Percentiles rank a stretch among this genome's conserved stretches.
Evolutionary conservation across 2,329 filamentous ascomycete genomes (phyloP).

Genomic region (Ophiostoma piceae): DNA sequence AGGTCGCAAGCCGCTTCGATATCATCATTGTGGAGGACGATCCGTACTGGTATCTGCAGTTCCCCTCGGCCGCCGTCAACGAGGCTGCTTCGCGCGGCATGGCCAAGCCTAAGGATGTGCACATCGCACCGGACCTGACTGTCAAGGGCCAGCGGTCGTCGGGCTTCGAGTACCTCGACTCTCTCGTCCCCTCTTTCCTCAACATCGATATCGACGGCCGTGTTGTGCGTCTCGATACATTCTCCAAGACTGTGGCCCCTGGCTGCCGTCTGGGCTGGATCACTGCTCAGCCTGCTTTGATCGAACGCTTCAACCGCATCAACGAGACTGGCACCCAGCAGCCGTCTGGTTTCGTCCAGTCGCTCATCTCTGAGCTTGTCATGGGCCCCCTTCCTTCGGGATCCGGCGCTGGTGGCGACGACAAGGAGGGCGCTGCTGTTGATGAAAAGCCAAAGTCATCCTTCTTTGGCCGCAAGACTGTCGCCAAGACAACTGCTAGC

Average conservation of each 20-base stretch:
- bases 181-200: conserved; percentile 75
- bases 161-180: conserved; percentile 75
- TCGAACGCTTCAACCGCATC: conserved; percentile 64
- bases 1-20: conserved; percentile 75
- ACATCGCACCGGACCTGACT: conserved; percentile 18
- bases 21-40: conserved; percentile 91
- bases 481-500: conserved; percentile 25
- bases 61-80: conserved; percentile 58
- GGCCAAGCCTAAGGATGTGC: conserved; percentile 31
- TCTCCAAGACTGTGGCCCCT: conserved; percentile 87
- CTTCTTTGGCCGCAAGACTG: conserved; percentile 5
- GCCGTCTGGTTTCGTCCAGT: conserved; percentile 84
- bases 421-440: neutral
- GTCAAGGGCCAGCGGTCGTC: conserved; percentile 39
- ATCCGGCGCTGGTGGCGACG: conserved; percentile 6
- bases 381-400: conserved; percentile 60
- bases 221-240: conserved; percentile 85
- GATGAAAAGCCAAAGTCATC: conserved; percentile 28
- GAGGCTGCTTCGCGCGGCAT: conserved; percentile 47
- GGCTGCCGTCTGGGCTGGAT: conserved; percentile 89
- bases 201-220: conserved; percentile 78
- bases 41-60: conserved; percentile 94
- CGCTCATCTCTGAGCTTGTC: conserved; percentile 70
- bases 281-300: conserved; percentile 71
- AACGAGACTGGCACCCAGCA: conserved; percentile 75